Base-by-base conservation (phyloP, 164 flowering plant genomes). In the Kingdonia uniflora region DNA sequence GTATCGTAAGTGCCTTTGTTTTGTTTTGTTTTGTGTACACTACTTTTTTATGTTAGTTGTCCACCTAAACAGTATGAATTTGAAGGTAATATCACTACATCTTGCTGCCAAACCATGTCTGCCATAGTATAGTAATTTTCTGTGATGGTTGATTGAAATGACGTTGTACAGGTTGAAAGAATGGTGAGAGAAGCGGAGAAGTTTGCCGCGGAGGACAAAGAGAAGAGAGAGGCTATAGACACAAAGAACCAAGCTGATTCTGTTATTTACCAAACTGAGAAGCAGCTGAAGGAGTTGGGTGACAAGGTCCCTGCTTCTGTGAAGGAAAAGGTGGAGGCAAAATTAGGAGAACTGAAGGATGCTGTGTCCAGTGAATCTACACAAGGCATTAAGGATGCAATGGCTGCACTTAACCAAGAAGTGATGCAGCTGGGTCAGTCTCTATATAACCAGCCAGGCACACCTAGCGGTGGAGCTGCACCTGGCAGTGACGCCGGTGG, bases 391-490 rank as follows among this genome's bases (percentile, higher is more conserved):
- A 84, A 84, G 65, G 87, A 81, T 62, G 78, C 84, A 44, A 82
- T 84, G 69, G 68, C 80, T 42, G 82, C 86, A 5, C 77, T 84
- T 6, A 84, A 82, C 65, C 84, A 81, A 54, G 94, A 81, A 64
- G 94, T 82, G 11, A 84, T 82, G 86, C 84, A 84, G 65, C 72
- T 84, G 1, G 94, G 94, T 1, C 85, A 81, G 67, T 80, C 88
- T 40, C 73, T 84, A 6, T 84, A 84, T 58, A 76, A 74, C 72
- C 84, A 81, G 42, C 79, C 82, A 5, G 85, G 82, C 38, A 74
- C 80, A 10, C 66, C 82, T 11, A 57, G 54, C 50, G 80, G 79
- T 7, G 80, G 77, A 0, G 66, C 85, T n/a, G 61, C 77, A 4
- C 68, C 84, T 14, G 83, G 76, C 2, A 62, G 44, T 35, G 75